These are phyloP conservation scores for Jamesozyma rosinii DNA, from an alignment of 805 yeast genomes.

Conservation along the genomic window DNA sequence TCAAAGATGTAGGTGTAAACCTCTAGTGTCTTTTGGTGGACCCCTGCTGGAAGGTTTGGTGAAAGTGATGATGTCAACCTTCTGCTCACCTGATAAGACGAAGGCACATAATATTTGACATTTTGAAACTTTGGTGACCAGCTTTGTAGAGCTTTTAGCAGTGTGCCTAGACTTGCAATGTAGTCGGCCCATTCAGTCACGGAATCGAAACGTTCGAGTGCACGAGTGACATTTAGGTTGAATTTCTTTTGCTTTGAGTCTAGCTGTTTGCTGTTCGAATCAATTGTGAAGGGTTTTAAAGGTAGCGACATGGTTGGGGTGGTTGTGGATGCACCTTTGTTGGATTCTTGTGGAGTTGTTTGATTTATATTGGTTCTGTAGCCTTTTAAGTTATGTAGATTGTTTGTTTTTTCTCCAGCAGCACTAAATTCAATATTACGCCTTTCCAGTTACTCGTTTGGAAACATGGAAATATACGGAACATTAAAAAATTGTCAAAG, in stretches of 20 bases:
- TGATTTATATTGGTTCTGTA: no score
- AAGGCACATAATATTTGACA: slow-evolving; percentile 53
- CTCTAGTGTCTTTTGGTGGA: slow-evolving; percentile 78
- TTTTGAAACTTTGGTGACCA: slow-evolving; percentile 33
- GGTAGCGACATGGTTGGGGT: slow-evolving; percentile 25
- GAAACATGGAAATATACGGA: no score
- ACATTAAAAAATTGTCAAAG: no score
- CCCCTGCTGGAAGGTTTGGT: slow-evolving; percentile 85
- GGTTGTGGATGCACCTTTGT: no score
- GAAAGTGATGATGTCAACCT: slow-evolving; percentile 72
- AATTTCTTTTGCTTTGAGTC: slow-evolving; percentile 63
- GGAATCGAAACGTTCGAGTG: slow-evolving; percentile 65
- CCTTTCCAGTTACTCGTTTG: no score
- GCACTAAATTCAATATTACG: no score
- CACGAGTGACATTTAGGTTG: slow-evolving; percentile 57
- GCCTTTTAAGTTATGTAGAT: no score
- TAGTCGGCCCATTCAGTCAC: slow-evolving; percentile 98
- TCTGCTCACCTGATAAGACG: slow-evolving; percentile 54
- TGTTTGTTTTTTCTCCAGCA: no score
- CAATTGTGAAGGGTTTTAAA: slow-evolving; percentile 26
- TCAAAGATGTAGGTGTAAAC: slow-evolving; percentile 65
- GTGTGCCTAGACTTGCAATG: slow-evolving; percentile 74
- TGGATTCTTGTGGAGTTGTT: no score
- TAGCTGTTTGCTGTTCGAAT: slow-evolving; percentile 28
- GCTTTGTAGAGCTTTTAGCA: slow-evolving; percentile 61